Percentiles rank a stretch among this genome's conserved stretches.
phyloP scores from a whole-genome alignment of 2,329 filamentous ascomycete species.

The Aspergillus brunneoviolaceus region DNA sequence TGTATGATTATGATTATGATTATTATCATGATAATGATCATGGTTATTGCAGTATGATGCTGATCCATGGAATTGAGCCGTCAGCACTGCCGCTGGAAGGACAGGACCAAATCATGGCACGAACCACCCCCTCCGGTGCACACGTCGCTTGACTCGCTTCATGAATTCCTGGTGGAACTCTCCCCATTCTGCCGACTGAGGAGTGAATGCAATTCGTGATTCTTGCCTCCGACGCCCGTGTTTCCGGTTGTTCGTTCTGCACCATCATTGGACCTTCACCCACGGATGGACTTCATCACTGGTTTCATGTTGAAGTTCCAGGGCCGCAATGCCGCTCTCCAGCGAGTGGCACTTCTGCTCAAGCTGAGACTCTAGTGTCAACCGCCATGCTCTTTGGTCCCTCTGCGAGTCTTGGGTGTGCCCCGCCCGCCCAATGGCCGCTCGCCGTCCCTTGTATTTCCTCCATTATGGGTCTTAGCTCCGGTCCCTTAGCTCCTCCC shows the following conservation, averaged over 20 bases:
- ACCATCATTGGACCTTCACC: conserved; percentile 8
- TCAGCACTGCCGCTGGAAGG: not conserved
- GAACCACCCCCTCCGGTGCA: not conserved
- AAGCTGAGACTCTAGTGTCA: conserved; percentile 24
- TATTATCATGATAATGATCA: not conserved
- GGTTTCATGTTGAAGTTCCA: conserved; percentile 24
- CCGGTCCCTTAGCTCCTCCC: not conserved
- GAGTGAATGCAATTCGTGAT: conserved; percentile 1
- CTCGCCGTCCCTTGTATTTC: not conserved
- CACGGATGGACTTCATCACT: conserved; percentile 12
- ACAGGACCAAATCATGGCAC: not conserved
- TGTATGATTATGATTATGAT: not conserved
- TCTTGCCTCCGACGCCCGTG: not conserved
- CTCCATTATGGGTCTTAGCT: conserved; percentile 1
- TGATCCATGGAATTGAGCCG: not conserved
- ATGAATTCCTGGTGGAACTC: not conserved
- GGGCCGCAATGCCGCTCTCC: conserved; percentile 8
- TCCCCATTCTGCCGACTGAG: not conserved
- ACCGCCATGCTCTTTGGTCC: conserved; percentile 13
- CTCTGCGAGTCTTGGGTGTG: not conserved
- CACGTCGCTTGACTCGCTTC: not conserved
- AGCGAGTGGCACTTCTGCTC: conserved; percentile 13
- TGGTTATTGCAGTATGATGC: not conserved
- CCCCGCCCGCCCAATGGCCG: conserved; percentile 16
- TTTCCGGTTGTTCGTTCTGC: not conserved